Evolutionary conservation across 2,329 filamentous ascomycete species (phyloP).

Genomic region (Colletotrichum lupini): DNA sequence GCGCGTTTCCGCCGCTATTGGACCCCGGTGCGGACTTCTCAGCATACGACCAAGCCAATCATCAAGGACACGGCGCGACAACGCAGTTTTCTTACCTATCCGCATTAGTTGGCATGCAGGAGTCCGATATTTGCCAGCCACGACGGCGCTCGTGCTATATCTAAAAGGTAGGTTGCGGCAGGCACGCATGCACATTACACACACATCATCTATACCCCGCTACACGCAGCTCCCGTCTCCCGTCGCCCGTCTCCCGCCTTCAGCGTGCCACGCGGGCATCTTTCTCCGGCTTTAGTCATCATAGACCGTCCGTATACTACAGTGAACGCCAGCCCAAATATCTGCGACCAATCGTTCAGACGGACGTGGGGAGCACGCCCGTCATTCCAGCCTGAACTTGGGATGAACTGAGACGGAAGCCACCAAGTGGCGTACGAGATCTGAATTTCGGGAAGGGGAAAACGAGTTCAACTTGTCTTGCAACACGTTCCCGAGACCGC

Average conservation of each 20-base stretch:
- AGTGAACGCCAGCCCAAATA: background rate
- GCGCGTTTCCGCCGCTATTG: too few relatives aligned
- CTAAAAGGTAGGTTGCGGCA: background rate
- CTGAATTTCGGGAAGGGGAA: background rate
- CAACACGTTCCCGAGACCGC: background rate
- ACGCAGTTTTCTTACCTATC: background rate
- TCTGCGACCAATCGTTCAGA: background rate
- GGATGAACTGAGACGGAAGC: background rate
- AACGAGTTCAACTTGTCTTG: background rate
- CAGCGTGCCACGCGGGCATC: background rate
- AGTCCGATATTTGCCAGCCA: background rate
- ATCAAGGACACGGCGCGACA: background rate
- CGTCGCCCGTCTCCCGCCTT: background rate
- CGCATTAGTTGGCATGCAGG: conserved; percentile 3
- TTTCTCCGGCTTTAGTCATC: background rate
- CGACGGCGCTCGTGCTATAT: background rate
- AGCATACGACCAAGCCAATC: background rate
- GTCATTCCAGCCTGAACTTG: background rate
- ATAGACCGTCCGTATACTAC: background rate
- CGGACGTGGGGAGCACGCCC: background rate
- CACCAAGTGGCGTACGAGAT: background rate
- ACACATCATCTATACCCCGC: background rate
- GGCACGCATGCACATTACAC: background rate
- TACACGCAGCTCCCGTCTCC: background rate
- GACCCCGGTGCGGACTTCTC: too few relatives aligned